Evolutionary conservation across 2,329 filamentous ascomycete species (phyloP).

Genomic region (Neodidymelliopsis sp.): DNA sequence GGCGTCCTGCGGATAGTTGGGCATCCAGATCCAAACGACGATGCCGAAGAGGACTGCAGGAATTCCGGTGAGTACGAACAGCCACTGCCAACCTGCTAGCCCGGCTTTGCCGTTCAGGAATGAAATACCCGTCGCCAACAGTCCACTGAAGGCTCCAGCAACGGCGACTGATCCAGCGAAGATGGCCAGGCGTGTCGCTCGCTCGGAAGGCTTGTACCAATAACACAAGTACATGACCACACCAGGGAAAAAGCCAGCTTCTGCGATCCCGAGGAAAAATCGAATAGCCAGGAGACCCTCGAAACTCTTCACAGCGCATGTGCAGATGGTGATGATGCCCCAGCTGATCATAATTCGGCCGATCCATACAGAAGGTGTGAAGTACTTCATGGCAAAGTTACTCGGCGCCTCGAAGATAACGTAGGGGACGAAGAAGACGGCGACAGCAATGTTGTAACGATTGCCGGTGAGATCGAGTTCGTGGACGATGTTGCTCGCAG

Average conservation of each 20-base stretch:
- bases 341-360: slow-evolving; percentile 73
- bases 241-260: slow-evolving; percentile 68
- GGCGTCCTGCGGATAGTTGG: slow-evolving; percentile 77
- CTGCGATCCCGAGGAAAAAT: slow-evolving; percentile 72
- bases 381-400: slow-evolving; percentile 55
- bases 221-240: slow-evolving; percentile 81
- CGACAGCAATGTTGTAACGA: slow-evolving; percentile 27
- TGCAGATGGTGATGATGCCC: slow-evolving; percentile 72
- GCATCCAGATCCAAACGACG: slow-evolving; percentile 74
- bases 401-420: slow-evolving; percentile 68
- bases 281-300: slow-evolving; percentile 58
- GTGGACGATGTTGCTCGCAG: slow-evolving; percentile 25
- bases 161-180: slow-evolving; percentile 83
- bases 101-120: slow-evolving; percentile 68
- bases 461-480: slow-evolving; percentile 26
- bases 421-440: slow-evolving; percentile 58
- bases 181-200: slow-evolving; percentile 75
- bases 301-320: slow-evolving; percentile 69
- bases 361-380: slow-evolving; percentile 44
- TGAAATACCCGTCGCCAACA: slow-evolving; percentile 73
- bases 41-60: slow-evolving; percentile 72
- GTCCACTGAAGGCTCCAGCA: slow-evolving; percentile 76
- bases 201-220: slow-evolving; percentile 81
- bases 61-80: slow-evolving; percentile 68
- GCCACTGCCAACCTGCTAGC: slow-evolving; percentile 48